phyloP scores from a whole-genome alignment of 192 early-diverging fungal genomes.

The Lobosporangium transversale region DNA sequence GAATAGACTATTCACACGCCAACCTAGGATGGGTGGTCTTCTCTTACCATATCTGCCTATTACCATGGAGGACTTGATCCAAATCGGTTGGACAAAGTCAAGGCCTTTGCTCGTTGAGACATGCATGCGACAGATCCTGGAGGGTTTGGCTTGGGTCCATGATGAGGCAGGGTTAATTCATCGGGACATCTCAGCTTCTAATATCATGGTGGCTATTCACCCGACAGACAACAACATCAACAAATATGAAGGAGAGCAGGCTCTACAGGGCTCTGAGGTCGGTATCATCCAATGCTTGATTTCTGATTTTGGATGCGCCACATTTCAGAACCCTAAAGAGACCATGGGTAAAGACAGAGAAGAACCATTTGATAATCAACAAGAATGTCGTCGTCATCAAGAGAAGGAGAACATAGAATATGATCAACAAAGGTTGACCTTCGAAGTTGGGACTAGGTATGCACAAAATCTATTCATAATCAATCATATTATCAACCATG shows the following conservation, averaged over 20 bases:
- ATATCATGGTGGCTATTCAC: slow-evolving; percentile 34
- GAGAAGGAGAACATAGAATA: too few relatives aligned
- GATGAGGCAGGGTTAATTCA: slow-evolving; percentile 35
- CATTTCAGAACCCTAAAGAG: neutral
- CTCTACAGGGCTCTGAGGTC: too few relatives aligned
- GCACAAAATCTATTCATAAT: neutral
- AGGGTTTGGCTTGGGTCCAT: slow-evolving; percentile 39
- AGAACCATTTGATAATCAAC: too few relatives aligned
- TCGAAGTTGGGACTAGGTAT: slow-evolving; percentile 52
- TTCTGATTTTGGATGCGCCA: slow-evolving; percentile 46
- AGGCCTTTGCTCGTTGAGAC: slow-evolving; percentile 26
- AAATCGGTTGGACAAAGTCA: slow-evolving; percentile 32
- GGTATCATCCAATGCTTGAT: slow-evolving; percentile 41
- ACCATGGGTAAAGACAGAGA: neutral
- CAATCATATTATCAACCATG: too few relatives aligned
- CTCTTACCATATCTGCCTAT: slow-evolving; percentile 23
- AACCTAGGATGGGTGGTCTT: slow-evolving; percentile 34
- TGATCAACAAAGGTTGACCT: slow-evolving; percentile 22
- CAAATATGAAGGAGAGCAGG: neutral
- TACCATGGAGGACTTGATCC: slow-evolving; percentile 28
- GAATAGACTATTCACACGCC: slow-evolving; percentile 20
- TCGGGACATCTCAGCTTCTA: slow-evolving; percentile 36
- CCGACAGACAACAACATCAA: neutral
- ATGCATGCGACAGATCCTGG: slow-evolving; percentile 43
- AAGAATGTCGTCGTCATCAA: too few relatives aligned